phyloP scores from a whole-genome alignment of 192 early-diverging fungal species.

The Jimgerdemannia flammicorona region DNA sequence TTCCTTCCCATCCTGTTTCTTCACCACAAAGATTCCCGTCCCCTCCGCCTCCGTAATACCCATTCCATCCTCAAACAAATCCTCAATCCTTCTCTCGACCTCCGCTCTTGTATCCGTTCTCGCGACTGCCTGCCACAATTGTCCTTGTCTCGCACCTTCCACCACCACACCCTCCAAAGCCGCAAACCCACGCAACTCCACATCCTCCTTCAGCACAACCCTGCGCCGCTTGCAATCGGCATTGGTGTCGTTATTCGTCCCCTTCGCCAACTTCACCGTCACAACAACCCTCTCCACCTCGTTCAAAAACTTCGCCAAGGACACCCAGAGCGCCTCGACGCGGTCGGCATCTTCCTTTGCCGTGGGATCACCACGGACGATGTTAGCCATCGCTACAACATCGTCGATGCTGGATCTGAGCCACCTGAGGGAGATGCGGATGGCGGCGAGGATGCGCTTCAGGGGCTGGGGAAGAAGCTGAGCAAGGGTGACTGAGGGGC shows the following conservation, averaged over 20 bases:
- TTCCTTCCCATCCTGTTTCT: not conserved
- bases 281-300: not conserved
- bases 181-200: not conserved
- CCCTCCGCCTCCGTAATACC: not conserved
- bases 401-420: conserved; percentile 8
- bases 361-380: not conserved
- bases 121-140: not conserved
- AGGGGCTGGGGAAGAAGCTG: conserved; percentile 11
- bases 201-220: not conserved
- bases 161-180: not conserved
- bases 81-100: not conserved
- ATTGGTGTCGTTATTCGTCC: not conserved
- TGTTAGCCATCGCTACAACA: conserved; percentile 2
- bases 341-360: not conserved
- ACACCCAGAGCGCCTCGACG: not conserved
- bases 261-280: not conserved
- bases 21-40: not conserved
- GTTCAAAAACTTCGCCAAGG: not conserved
- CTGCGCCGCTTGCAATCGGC: not conserved
- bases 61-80: not conserved
- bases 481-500: not conserved
- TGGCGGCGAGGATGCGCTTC: conserved; percentile 16
- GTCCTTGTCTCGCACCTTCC: not conserved
- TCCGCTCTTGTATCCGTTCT: not conserved
- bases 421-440: conserved; percentile 19